Evolutionary conservation across 2,329 filamentous ascomycete genomes (phyloP).

Genomic region (Aureobasidium lini): DNA sequence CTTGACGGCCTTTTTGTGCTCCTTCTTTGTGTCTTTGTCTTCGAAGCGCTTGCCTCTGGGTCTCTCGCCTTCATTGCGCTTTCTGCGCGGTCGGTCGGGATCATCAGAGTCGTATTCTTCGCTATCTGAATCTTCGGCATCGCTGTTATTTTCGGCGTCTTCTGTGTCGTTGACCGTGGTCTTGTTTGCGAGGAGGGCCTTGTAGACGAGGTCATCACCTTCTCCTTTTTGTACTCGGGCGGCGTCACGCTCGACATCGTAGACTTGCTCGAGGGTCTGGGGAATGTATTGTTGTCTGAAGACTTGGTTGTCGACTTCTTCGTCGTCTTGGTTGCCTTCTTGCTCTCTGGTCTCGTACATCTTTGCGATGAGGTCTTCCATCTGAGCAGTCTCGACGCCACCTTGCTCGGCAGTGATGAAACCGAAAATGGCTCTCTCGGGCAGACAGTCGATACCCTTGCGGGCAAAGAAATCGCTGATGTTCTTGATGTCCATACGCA

Average conservation of each 20-base stretch:
- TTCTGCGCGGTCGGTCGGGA: constrained; percentile 34
- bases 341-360: constrained; percentile 54
- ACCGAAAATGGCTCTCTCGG: constrained; percentile 72
- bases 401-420: constrained; percentile 66
- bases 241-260: constrained; percentile 87
- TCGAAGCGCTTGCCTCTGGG: constrained; percentile 80
- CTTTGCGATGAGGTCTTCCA: constrained; percentile 56
- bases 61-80: constrained; percentile 46
- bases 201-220: constrained; percentile 74
- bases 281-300: constrained; percentile 96
- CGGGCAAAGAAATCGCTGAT: constrained; percentile 85
- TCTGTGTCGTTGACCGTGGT: constrained; percentile 32
- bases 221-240: constrained; percentile 67
- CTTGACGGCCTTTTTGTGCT: constrained; percentile 85
- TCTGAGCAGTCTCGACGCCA: constrained; percentile 51
- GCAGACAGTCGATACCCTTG: constrained; percentile 72
- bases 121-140: constrained; percentile 20
- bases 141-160: constrained; percentile 26
- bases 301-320: constrained; percentile 79
- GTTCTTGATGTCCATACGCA: constrained; percentile 98
- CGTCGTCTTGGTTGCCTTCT: constrained; percentile 44
- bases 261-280: constrained; percentile 90
- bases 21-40: constrained; percentile 84
- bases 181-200: constrained; percentile 70
- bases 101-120: constrained; percentile 37